A percentile compares a stretch with the other conserved stretches of the same genome.
Conservation (phyloP, 1,139 yeast genomes). For the Scheffersomyces cryptocercus region DNA sequence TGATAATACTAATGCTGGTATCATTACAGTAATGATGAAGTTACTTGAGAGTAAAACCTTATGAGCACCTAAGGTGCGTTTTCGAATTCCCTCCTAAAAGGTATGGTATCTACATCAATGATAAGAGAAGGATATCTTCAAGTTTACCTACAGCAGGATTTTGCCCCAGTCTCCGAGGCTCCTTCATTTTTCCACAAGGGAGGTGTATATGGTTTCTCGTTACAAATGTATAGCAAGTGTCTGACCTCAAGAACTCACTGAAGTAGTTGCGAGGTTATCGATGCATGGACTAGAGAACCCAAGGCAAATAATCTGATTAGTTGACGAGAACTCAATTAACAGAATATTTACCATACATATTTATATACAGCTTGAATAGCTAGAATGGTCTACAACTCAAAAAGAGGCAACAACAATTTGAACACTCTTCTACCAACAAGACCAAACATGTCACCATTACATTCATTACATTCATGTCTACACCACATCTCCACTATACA, state of each 20-base stretch:
- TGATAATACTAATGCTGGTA: constrained; percentile 62
- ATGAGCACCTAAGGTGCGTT: too few species aligned
- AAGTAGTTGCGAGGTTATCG: constrained; percentile 20
- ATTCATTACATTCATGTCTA: too few species aligned
- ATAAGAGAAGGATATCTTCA: constrained; percentile 7
- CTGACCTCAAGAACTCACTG: constrained; percentile 52
- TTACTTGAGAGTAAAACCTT: constrained; percentile 30
- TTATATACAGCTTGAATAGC: too few species aligned
- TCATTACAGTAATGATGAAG: constrained; percentile 57
- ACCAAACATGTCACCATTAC: too few species aligned
- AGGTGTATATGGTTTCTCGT: constrained; percentile 49
- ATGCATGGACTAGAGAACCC: background rate
- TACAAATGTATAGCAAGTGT: constrained; percentile 57
- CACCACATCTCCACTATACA: too few species aligned
- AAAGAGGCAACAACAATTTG: too few species aligned
- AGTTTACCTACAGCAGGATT: constrained; percentile 5
- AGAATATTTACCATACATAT: too few species aligned
- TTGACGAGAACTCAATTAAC: too few species aligned
- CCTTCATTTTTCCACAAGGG: constrained; percentile 47
- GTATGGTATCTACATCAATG: constrained; percentile 11
- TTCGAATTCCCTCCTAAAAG: constrained; percentile 35
- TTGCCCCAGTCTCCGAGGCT: constrained; percentile 42
- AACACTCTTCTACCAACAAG: too few species aligned
- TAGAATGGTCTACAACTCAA: too few species aligned
- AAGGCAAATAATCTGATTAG: too few species aligned